Base-by-base conservation (phyloP, 495 filamentous ascomycete species). In the Entonaema liquescens region DNA sequence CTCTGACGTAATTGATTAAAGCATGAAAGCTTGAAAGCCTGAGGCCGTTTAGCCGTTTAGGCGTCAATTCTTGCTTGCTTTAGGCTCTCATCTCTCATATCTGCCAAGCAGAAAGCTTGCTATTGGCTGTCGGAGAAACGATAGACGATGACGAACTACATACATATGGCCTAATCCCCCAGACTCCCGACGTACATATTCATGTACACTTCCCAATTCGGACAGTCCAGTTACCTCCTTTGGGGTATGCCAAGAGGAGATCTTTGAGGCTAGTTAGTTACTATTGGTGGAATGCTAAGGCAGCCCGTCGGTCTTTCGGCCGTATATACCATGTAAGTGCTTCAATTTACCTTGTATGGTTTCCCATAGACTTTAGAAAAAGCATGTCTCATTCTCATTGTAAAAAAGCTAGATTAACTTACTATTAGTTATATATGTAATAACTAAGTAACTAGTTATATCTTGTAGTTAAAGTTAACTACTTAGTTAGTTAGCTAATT, bases 1-100 rank as follows among this genome's bases (percentile, higher is more conserved):
- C 67, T 50, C 54, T 64, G 67, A 70, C 67, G 56, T 50, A 65
- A 65, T 65, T 61, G 36, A 38, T 49, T 58, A 7, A 33, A 33
- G 31, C 31, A 7, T 33, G 31, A 5, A 7, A 33, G 31, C 2
- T 9, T 9, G 11, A 33, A 33, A 11, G 49, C 49, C 29, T n/a
- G 42, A 12, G 19, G 42, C 42, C 3, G 17, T 47, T 47, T 47
- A 13, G 2, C 17, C 19, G 42, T 47, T 23, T 47, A 47, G 17
- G 42, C 19, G 31, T 42, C 33, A 53, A 56, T 59, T 58, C 62
- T 28, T 62, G 52, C 59, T 36, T 57, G 28, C 28, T 54, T 54
- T 33, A 33, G 31, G 31, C 31, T 7, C 31, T n/a, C n/a, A n/a
- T n/a, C n/a, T 33, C 1, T 33, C 31, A 33, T 9, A 33, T 33